Base-by-base conservation (phyloP, 2,329 filamentous ascomycete species). In the Ophidiomyces ophidiicola region DNA sequence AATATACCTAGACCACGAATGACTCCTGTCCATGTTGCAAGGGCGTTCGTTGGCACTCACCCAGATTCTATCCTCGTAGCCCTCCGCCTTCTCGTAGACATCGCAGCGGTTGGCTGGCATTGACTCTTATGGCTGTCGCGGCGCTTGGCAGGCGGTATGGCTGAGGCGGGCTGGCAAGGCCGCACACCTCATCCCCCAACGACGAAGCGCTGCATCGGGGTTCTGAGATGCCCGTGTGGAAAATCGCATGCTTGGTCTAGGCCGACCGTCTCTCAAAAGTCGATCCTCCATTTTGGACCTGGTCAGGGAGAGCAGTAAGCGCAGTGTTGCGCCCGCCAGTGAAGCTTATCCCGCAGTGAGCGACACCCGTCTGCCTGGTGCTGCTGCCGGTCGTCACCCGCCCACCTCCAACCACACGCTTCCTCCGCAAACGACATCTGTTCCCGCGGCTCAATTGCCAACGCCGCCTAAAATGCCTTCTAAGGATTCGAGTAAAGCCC, bases 281-380 rank as follows among this genome's bases (percentile, higher is more conserved):
- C 71, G 73, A 49, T 71, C 74, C 38, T 80, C 75, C 36, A 63
- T 80, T 47, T 65, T 76, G 55, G 74, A 80, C 52, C 66, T 80
- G 50, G 67, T 80, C 49, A 60, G 61, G 43, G 62, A 64, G 50
- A 61, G 64, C 47, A 66, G 66, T 50, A 64, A 68, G 46, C 63
- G 69, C 46, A 55, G 59, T 42, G 54, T 39, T 38, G 48, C 23
- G 14, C 17, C 25, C 11, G 34, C 37, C 17, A n/a, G 32, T 20
- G 23, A 26, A 35, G 17, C 20, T 42, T 6, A 12, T 23, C 8
- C 21, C 8, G n/a, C 32, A 28, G 39, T 3, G 3, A n/a, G 15
- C 28, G 14, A 29, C 26, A 31, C 29, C 18, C 21, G 18, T 36
- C 33, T 33, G 17, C 5, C 19, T 14, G 33, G 18, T 30, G 11